phyloP scores from a whole-genome alignment of 2,329 filamentous ascomycete species.

The Monosporascus sp. region DNA sequence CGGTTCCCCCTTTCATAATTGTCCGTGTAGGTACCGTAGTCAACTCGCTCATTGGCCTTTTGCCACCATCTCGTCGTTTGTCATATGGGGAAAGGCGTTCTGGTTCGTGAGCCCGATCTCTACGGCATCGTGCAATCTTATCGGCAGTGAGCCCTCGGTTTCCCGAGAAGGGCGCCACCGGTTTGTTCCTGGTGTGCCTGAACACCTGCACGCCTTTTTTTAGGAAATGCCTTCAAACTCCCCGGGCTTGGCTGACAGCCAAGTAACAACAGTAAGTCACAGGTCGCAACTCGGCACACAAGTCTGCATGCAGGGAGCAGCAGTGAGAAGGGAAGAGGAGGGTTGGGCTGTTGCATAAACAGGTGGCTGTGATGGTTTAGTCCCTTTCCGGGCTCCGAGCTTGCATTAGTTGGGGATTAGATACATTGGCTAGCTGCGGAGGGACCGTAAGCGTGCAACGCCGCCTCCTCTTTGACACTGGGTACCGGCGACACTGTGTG shows the following conservation, averaged over 20 bases:
- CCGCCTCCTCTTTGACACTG: not conserved
- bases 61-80: too few species aligned
- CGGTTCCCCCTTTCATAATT: too few species aligned
- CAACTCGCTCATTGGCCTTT: too few species aligned
- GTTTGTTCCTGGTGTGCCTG: not conserved
- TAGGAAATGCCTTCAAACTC: not conserved
- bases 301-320: conserved; percentile 2
- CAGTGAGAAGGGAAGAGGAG: conserved; percentile 1
- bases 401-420: not conserved
- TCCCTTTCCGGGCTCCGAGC: not conserved
- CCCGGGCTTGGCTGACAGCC: not conserved
- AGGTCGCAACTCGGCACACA: not conserved
- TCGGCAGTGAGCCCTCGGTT: not conserved
- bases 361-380: not conserved
- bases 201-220: not conserved
- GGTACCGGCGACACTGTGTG: not conserved
- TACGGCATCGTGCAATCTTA: not conserved
- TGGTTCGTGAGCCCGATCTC: not conserved
- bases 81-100: not conserved
- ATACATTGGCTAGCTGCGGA: too few species aligned
- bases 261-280: not conserved
- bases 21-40: too few species aligned
- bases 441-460: not conserved
- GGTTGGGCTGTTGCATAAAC: not conserved
- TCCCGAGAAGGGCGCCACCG: not conserved